Base-by-base conservation (phyloP, 2,329 filamentous ascomycete genomes). In the Hypoxylon sp. region DNA sequence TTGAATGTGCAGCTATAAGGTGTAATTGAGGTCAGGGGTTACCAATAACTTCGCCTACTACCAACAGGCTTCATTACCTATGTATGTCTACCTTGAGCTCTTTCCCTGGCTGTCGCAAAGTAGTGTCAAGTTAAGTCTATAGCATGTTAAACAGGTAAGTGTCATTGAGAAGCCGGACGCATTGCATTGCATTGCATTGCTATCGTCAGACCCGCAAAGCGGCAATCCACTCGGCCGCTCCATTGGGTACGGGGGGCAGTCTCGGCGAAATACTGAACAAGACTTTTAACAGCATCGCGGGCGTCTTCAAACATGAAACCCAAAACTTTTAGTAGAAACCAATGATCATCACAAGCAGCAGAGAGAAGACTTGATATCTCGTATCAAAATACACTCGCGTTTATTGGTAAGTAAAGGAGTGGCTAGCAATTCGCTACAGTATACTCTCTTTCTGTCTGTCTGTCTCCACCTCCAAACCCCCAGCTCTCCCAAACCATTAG, bases 381-480 rank as follows among this genome's bases (percentile, higher is more conserved):
- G n/a, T n/a, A n/a, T n/a, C n/a, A n/a, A n/a, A n/a, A n/a, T n/a
- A n/a, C n/a, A n/a, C n/a, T n/a, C n/a, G n/a, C n/a, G n/a, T n/a
- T n/a, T n/a, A n/a, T n/a, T 47, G 46, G 37, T 13, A 11, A 16
- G 6, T 40, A 44, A 47, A 55, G 29, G 42, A 57, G 35, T 42
- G 55, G 29, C 46, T 55, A 45, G 31, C 35, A 25, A 42, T 29
- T 35, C 36, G 47, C 40, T 55, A 55, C 40, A 17, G 43, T 27
- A 44, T 32, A 20, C 27, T 25, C 20, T 30, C 21, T 29, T 25
- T 16, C 23, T 32, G 23, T 7, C 25, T n/a, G n/a, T n/a, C n/a
- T n/a, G n/a, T n/a, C n/a, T n/a, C n/a, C n/a, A 12, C 36, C 15
- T 27, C 27, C 26, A 29, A 7, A 37, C 29, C 16, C 21, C 35